Evolutionary conservation across 352 stramenopile genomes (phyloP).

Genomic region (Globisporangium nodosum): DNA sequence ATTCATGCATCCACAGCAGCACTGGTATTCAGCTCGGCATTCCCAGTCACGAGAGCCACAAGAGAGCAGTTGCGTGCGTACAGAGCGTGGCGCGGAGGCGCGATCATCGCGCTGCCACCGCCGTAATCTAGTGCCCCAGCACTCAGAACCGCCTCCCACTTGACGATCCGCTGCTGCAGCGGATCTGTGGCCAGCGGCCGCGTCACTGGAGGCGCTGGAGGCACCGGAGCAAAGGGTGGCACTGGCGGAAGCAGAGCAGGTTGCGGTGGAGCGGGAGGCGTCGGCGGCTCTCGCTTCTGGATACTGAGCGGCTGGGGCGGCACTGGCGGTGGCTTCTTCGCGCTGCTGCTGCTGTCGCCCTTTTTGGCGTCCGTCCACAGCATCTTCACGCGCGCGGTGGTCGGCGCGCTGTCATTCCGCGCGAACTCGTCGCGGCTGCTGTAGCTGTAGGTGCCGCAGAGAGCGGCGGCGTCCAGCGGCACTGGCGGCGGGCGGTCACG

Average conservation of each 20-base stretch:
- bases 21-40: background rate
- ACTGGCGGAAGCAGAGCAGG: too few relatives aligned
- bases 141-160: too few relatives aligned
- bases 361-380: conserved; percentile 10
- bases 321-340: background rate
- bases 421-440: conserved; percentile 8
- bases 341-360: background rate
- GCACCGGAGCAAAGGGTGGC: background rate
- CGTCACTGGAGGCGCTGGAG: background rate
- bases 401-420: conserved; percentile 1
- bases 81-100: too few relatives aligned
- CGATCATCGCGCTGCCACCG: too few relatives aligned
- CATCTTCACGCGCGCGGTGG: conserved; percentile 8
- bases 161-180: too few relatives aligned
- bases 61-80: background rate
- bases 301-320: background rate
- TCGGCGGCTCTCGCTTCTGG: conserved; percentile 1
- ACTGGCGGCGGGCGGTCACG: background rate
- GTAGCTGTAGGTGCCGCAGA: background rate
- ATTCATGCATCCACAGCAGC: too few relatives aligned
- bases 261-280: too few relatives aligned
- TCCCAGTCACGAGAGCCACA: background rate
- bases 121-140: too few relatives aligned
- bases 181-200: background rate
- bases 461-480: background rate